Evolutionary conservation across 345 rosid genomes (phyloP).

Genomic region (Salix arbutifolia): DNA sequence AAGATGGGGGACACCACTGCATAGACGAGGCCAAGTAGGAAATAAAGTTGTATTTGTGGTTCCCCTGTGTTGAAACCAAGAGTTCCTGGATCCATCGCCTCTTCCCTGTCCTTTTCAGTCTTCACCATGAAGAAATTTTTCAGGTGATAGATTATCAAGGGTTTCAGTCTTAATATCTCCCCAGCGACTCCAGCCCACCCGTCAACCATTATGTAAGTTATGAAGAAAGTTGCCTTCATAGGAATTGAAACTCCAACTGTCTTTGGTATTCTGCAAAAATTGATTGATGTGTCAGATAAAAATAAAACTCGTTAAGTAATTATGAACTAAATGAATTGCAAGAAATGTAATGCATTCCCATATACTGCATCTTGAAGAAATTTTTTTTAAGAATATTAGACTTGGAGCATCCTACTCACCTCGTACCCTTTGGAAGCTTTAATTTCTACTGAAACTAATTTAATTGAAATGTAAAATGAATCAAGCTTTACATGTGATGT

Average conservation of each 20-base stretch:
- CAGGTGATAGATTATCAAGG: constrained; percentile 72
- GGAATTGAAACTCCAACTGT: constrained; percentile 88
- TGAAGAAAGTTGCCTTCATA: constrained; percentile 96
- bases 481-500: neutral
- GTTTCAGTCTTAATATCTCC: constrained; percentile 77
- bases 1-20: constrained; percentile 83
- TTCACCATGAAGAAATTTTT: constrained; percentile 80
- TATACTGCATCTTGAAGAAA: neutral
- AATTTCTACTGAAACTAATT: neutral
- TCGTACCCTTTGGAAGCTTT: neutral
- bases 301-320: neutral
- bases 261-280: constrained; percentile 67
- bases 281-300: neutral
- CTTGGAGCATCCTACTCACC: neutral
- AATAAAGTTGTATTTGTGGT: constrained; percentile 92
- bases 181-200: constrained; percentile 99
- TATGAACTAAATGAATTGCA: neutral
- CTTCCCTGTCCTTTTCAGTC: constrained; percentile 88
- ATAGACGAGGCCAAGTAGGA: constrained; percentile 90
- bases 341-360: neutral
- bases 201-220: constrained; percentile 90
- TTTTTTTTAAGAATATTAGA: neutral
- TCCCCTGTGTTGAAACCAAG: constrained; percentile 84
- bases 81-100: constrained; percentile 98
- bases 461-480: neutral